phyloP scores from a whole-genome alignment of 2,329 filamentous ascomycete species.

The Podosphaera fusca region DNA sequence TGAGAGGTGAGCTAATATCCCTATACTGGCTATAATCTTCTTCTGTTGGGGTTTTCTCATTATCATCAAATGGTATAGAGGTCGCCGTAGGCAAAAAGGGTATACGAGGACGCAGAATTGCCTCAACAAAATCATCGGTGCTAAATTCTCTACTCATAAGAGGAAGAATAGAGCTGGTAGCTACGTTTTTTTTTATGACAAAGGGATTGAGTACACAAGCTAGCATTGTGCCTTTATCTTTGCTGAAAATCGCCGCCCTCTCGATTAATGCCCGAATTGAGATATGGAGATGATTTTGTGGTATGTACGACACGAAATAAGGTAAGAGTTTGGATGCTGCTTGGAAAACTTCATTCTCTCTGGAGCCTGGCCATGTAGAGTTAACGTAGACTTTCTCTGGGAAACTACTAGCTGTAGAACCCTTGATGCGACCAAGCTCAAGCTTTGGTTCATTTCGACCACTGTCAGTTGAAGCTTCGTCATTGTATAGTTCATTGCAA shows the following conservation, averaged over 20 bases:
- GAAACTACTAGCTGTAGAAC: conserved; percentile 30
- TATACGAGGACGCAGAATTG: conserved; percentile 33
- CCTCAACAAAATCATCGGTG: conserved; percentile 42
- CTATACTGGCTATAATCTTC: conserved; percentile 6
- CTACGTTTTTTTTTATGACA: conserved; percentile 35
- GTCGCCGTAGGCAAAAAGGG: conserved; percentile 17
- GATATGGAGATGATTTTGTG: conserved; percentile 43
- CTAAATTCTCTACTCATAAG: conserved; percentile 48
- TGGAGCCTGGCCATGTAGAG: conserved; percentile 11
- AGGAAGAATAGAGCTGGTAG: conserved; percentile 54
- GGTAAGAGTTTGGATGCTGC: conserved; percentile 41
- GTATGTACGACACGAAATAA: conserved; percentile 35
- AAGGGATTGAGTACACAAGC: conserved; percentile 65
- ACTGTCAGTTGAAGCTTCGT: conserved; percentile 13
- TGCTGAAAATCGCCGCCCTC: conserved; percentile 51
- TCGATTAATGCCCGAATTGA: conserved; percentile 55
- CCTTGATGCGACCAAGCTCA: conserved; percentile 8
- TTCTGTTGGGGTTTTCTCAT: conserved; percentile 6
- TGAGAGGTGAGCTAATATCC: conserved; percentile 1
- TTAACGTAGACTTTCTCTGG: conserved; percentile 15
- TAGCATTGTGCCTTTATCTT: conserved; percentile 49
- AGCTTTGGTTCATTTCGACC: not conserved
- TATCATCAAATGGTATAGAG: conserved; percentile 1
- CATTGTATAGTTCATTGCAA: conserved; percentile 40
- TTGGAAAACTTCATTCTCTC: conserved; percentile 24